Base-by-base conservation (phyloP, 75 land plant species). In the Selaginella moellendorffii region DNA sequence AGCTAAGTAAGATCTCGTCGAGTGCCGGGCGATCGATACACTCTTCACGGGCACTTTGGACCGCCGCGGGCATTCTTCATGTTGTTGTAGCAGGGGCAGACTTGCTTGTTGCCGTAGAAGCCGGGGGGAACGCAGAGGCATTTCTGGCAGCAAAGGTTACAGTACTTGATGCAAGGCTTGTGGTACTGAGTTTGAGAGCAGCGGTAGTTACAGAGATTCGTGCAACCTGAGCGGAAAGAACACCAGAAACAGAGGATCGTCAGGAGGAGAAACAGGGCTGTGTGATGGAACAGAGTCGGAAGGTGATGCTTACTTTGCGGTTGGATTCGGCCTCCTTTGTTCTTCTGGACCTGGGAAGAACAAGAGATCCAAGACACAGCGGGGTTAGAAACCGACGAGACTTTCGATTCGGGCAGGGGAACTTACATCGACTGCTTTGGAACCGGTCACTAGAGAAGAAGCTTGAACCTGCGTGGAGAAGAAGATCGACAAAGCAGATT, bases 41-140 rank as follows among this genome's bases (percentile, higher is more conserved):
- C 14, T 36, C 14, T 36, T 36, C 14, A 36, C 14, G 78, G 78
- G 67, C 78, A 76, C 52, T 76, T 76, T 52, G 69, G 74, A 8
- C 74, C 74, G 9, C 78, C 78, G 28, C 69, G 66, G 36, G 71
- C 31, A 56, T 68, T 68, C 68, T 72, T 77, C 75, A 69, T 71
- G 63, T 68, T 68, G 60, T 68, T 65, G 60, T 72, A 77, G 71
- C 79, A 77, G 26, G 79, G 79, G 75, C 75, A 77, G 31, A 36
- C 53, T 54, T 72, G 71, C 71, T 77, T 77, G 75, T 77, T 63
- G 25, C 75, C 75, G 29, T 72, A 77, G 51, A 66, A 71, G 30
- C 79, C 71, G 0, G 74, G 78, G 0, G 78, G 78, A 2, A 76
- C 74, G 26, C 78, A 76, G 30, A 71, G 51, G 63, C 75, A 72